Evolutionary conservation across 2,329 filamentous ascomycete genomes (phyloP).

Genomic region (Aspergillus viridinutans): DNA sequence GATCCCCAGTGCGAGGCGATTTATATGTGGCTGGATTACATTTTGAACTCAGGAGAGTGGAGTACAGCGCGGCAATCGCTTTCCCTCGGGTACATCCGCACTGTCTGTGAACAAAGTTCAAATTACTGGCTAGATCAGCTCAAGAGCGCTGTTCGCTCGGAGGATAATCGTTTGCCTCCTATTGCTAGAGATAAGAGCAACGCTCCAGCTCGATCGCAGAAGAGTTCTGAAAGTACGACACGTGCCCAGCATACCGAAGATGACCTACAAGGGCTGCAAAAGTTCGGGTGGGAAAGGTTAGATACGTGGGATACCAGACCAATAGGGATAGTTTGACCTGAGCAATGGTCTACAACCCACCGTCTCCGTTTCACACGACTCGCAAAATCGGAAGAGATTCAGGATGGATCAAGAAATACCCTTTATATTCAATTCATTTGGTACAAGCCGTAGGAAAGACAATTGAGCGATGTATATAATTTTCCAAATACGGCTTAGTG

Average conservation of each 20-base stretch:
- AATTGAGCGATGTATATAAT: neutral
- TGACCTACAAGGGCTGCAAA: conserved; percentile 19
- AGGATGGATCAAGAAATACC: neutral
- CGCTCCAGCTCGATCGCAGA: neutral
- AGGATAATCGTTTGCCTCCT: neutral
- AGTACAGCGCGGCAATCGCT: conserved; percentile 22
- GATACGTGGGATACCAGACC: conserved; percentile 31
- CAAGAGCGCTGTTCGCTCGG: conserved; percentile 14
- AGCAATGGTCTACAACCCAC: neutral
- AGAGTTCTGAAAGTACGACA: neutral
- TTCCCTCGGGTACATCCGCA: conserved; percentile 30
- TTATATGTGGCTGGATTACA: conserved; percentile 48
- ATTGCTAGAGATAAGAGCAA: neutral
- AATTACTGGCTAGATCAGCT: conserved; percentile 30
- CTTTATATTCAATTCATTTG: neutral
- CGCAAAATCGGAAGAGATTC: neutral
- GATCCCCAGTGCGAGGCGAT: conserved; percentile 40
- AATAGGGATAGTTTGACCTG: conserved; percentile 27
- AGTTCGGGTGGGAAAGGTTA: conserved; percentile 27
- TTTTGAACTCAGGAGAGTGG: conserved; percentile 41
- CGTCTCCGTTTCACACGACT: neutral
- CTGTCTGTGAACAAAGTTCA: conserved; percentile 29
- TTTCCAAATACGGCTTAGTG: neutral
- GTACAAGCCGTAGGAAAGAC: neutral
- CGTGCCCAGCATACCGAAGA: conserved; percentile 4